A percentile compares a stretch with the other conserved stretches of the same genome.
phyloP scores from a whole-genome alignment of 2,329 filamentous ascomycete species.

The Fusarium secorum region DNA sequence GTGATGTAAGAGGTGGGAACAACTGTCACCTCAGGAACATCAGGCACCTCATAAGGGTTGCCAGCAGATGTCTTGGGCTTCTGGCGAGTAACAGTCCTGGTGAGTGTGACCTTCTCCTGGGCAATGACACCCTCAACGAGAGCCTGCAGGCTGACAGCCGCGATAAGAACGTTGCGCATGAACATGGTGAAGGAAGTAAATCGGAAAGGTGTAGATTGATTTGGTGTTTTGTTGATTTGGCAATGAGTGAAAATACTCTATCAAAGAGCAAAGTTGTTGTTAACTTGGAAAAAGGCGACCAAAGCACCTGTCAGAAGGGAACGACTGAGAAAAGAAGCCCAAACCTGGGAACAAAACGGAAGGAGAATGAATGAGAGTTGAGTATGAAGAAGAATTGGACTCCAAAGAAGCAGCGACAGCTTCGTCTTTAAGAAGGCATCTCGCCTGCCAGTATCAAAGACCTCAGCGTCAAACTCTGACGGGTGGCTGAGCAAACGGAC shows the following conservation, averaged over 20 bases:
- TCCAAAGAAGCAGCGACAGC: constrained; percentile 14
- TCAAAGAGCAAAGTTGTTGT: constrained; percentile 38
- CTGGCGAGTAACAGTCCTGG: constrained; percentile 18
- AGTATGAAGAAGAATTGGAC: constrained; percentile 20
- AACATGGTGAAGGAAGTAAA: constrained; percentile 32
- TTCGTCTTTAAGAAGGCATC: constrained; percentile 31
- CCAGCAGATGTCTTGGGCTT: constrained; percentile 18
- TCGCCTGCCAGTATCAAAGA: constrained; percentile 2
- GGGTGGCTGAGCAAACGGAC: constrained; percentile 13
- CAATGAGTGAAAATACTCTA: constrained; percentile 39
- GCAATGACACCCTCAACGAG: constrained; percentile 34
- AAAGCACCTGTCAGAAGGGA: constrained; percentile 41
- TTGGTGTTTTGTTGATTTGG: constrained; percentile 35
- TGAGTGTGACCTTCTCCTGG: constrained; percentile 29
- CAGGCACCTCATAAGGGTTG: constrained; percentile 15
- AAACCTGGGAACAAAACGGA: constrained; percentile 37
- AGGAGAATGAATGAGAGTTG: constrained; percentile 32
- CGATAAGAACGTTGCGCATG: constrained; percentile 35
- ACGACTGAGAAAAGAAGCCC: constrained; percentile 39
- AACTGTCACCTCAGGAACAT: constrained; percentile 22
- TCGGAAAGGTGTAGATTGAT: constrained; percentile 2
- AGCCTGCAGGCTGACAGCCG: constrained; percentile 37
- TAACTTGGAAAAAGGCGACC: constrained; percentile 39
- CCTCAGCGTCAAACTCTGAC: constrained; percentile 24
- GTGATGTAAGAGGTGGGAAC: constrained; percentile 30